phyloP scores from a whole-genome alignment of 495 filamentous ascomycete genomes.

The Hypoxylon cercidicola region DNA sequence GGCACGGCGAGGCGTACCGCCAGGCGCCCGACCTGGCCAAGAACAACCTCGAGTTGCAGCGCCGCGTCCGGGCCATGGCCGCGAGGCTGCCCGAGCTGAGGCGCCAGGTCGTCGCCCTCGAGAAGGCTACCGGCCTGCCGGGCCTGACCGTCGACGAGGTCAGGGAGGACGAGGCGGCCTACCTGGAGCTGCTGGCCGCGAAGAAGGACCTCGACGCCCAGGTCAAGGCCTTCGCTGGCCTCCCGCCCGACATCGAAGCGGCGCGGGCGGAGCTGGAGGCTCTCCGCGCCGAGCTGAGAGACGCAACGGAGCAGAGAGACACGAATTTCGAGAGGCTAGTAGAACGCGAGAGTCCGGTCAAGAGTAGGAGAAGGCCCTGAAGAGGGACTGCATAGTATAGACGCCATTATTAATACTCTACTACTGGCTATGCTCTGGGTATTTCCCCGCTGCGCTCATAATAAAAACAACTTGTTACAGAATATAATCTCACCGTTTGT shows the following conservation, averaged over 20 bases:
- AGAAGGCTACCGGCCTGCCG: conserved; percentile 35
- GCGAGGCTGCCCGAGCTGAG: conserved; percentile 65
- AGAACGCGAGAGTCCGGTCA: conserved; percentile 62
- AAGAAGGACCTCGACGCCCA: conserved; percentile 68
- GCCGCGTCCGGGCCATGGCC: conserved; percentile 67
- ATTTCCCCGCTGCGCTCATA: conserved; percentile 29
- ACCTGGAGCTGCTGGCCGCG: conserved; percentile 58
- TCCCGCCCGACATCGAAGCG: conserved; percentile 74
- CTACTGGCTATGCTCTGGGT: conserved; percentile 27
- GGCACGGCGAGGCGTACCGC: conserved; percentile 58
- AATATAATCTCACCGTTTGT: conserved; percentile 16
- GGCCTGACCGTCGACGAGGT: conserved; percentile 57
- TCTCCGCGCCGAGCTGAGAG: conserved; percentile 68
- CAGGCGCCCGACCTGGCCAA: conserved; percentile 62
- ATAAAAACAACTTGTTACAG: conserved; percentile 21
- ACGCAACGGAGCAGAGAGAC: conserved; percentile 69
- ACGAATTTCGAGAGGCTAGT: conserved; percentile 72
- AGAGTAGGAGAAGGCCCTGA: conserved; percentile 41
- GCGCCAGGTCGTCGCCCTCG: conserved; percentile 53
- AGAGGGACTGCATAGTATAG: conserved; percentile 1
- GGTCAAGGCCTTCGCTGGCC: conserved; percentile 69
- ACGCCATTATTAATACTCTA: conserved; percentile 35
- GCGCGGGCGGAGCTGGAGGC: conserved; percentile 73
- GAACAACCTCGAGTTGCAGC: conserved; percentile 70
- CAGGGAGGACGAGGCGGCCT: conserved; percentile 61